Base-by-base conservation (phyloP, 1,139 yeast genomes). In the Suhomyces guaymorum region DNA sequence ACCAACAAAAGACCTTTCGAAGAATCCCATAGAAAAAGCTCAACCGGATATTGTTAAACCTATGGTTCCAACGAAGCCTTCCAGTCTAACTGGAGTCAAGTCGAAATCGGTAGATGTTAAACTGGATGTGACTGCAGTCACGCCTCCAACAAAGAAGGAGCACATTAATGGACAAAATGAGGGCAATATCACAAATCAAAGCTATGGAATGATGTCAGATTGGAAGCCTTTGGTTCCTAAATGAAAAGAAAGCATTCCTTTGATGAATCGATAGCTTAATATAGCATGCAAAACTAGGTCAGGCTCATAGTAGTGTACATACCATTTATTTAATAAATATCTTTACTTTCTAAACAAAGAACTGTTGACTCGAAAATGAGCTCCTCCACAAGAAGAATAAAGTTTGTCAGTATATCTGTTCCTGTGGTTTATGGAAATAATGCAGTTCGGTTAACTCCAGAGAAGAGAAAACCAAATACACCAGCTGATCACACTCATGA, bases 401-500 rank as follows among this genome's bases (percentile, higher is more conserved):
- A 84, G 66, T 86, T 86, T 47, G 74, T 90, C 8, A 80, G 95
- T 0, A 78, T 90, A 11, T 74, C 92, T 2, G 80, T 94, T 33
- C 97, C 98, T 1, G 78, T 92, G 18, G 59, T 86, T 19, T 89
- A 88, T 53, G 98, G 98, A 7, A 92, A 90, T 57, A 73, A 79
- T 15, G 96, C 97, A 1, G 74, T 75, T 20, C 89, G 89, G 33
- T 65, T 89, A 36, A 75, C 80, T 4, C 75, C 74, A 7, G 81
- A 74, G 20, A 70, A 66, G 33, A 65, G 78, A 32, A 87, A 89
- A 7, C 76, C 78, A 17, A 75, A 75, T 33, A 85, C 95, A 1
- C 95, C 96, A 2, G 70, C 73, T 1, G 97, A 90, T 50, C 98
- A 92, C 54, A 88, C 98, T 1, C 99, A 92, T 58, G 73, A 78